phyloP scores from a whole-genome alignment of 352 stramenopile species.

The Phytophthora ohioensis region DNA sequence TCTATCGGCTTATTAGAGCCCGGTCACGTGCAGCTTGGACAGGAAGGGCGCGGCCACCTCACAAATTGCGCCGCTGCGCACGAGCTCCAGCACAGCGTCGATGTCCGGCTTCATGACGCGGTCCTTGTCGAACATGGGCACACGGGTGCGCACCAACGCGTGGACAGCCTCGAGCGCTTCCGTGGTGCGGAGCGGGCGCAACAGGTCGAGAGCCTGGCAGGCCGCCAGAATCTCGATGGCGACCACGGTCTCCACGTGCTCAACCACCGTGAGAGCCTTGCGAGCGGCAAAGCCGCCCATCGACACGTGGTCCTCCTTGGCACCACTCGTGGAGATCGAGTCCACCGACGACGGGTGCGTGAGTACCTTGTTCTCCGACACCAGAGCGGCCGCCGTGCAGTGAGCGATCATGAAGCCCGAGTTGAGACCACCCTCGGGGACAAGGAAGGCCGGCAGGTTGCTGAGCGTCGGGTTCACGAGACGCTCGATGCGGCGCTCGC shows the following conservation, averaged over 20 bases:
- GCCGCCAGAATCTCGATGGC: conserved; percentile 89
- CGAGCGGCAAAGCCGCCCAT: conserved; percentile 89
- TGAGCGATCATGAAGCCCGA: conserved; percentile 94
- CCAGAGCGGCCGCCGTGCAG: conserved; percentile 85
- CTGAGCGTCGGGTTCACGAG: conserved; percentile 90
- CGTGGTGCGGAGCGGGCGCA: conserved; percentile 85
- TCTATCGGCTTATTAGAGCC: conserved; percentile 39
- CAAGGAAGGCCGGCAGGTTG: conserved; percentile 87
- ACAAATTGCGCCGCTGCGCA: conserved; percentile 76
- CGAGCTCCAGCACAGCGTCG: conserved; percentile 79
- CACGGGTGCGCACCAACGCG: conserved; percentile 73
- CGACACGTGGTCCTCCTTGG: conserved; percentile 92
- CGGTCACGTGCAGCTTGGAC: conserved; percentile 53
- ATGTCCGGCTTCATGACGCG: conserved; percentile 92
- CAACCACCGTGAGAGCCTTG: conserved; percentile 87
- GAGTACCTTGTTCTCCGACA: conserved; percentile 92
- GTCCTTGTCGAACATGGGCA: conserved; percentile 78
- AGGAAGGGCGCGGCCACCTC: conserved; percentile 67
- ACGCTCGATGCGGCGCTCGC: conserved; percentile 87
- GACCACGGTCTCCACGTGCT: conserved; percentile 89
- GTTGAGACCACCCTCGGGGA: conserved; percentile 88
- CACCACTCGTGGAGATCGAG: conserved; percentile 89
- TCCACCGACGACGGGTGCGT: conserved; percentile 89
- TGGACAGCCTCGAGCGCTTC: conserved; percentile 82
- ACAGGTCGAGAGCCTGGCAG: conserved; percentile 90